Base-by-base conservation (phyloP, 306 rosid species). In the Citrullus amarus region DNA sequence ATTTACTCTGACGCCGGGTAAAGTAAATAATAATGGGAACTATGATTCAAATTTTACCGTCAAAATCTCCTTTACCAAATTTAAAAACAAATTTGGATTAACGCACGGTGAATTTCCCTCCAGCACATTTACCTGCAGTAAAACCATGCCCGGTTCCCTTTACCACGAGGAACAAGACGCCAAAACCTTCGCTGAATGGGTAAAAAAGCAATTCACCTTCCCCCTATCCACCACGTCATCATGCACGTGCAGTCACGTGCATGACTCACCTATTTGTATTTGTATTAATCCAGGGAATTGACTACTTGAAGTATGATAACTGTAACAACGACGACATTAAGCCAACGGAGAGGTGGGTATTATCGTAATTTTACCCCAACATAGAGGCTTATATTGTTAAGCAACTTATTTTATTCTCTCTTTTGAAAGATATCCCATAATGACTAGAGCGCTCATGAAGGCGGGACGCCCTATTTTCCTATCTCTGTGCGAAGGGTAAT, bases 161-260 rank as follows among this genome's bases (percentile, higher is more conserved):
- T 91, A 89, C 77, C 92, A 89, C n/a, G 98, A 94, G 84, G 90
- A 90, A 25, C 93, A 89, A 87, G 97, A 94, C 86, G 98, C 98
- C 83, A 84, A 86, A 75, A 92, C 89, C 54, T 94, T 94, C 84
- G 93, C 96, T 61, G 84, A 93, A 77, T 94, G 97, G 98, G 98
- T 94, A 84, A 60, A 66, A 53, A 4, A 36, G 1, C 36, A 36
- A 36, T 60, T 76, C 62, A 54, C 17, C 9, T 5, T 5, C 22
- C 15, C 48, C 41, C 81, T 9, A 36, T 74, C 32, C 5, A 44
- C 80, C 39, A 36, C 39, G 77, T 62, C 69, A 62, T 62, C 41
- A 62, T 62, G 16, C 36, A 59, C 9, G 38, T 51, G 6, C 8
- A 6, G 0, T 2, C 54, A 56, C 18, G 34, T 62, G 41, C 8